Evolutionary conservation across 2,329 filamentous ascomycete species (phyloP), one percentile per base, ranked within the genome.

Genomic region (Colletotrichum simmondsii): DNA sequence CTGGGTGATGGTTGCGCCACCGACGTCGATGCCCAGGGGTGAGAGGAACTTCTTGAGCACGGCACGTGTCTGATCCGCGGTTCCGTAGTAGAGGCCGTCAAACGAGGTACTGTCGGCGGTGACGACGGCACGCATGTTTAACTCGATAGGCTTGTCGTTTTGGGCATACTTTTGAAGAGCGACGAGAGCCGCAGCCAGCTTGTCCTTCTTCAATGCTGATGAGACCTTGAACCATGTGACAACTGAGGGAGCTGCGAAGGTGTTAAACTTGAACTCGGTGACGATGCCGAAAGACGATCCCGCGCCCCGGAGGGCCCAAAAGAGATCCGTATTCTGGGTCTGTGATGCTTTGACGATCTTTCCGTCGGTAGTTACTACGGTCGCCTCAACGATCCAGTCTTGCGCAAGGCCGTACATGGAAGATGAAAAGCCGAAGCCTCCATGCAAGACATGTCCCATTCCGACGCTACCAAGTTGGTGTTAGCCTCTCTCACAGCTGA

Each of bases 291-390:
- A 85, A 12, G 82, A 84, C 14, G 82, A 81, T 3, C 83, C 84
- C 1, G 83, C 83, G 19, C 84, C 84, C 10, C 82, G 81, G 14
- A 86, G 68, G 10, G 83, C 84, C 83, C 84, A 86, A 77, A 84
- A 85, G 10, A 86, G 78, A 35, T 85, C 84, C 0, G 74, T 35
- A 74, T 85, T 82, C 69, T 82, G 79, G 2, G 75, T 78, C 12
- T 76, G 74, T 22, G 81, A 83, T 16, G 75, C 74, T 42, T 79
- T 75, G 5, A 83, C 80, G 1, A 80, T 71, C 5, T 77, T 79
- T 7, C 76, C 76, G 74, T 83, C 80, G 65, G 82, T 83, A 16
- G 83, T 78, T 10, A 84, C 82, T 8, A 84, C 80, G 7, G 78
- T 82, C 3, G 80, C 81, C 7, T 79, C 78, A 10, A 78, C 74